A percentile compares a stretch with the other conserved stretches of the same genome.
phyloP scores from a whole-genome alignment of 257 asterid species.

The Solanum paucissectum region DNA sequence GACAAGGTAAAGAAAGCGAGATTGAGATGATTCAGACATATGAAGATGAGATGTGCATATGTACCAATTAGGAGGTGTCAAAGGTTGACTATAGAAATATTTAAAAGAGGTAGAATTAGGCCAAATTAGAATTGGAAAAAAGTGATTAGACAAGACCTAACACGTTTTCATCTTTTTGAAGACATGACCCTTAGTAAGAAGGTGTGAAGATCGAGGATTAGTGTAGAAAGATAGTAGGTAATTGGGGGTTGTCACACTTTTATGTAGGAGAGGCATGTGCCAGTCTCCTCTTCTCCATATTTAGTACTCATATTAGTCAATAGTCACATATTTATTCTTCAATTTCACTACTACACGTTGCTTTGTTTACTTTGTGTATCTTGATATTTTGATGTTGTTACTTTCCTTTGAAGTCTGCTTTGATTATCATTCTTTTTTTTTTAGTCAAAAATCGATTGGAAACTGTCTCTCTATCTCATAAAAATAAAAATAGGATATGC shows the following conservation, averaged over 20 bases:
- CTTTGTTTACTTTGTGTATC: not conserved
- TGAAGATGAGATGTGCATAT: not conserved
- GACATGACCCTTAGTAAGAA: too few species aligned
- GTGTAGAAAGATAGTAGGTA: fast-evolving
- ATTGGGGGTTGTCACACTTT: not conserved
- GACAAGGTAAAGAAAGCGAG: too few species aligned
- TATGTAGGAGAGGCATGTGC: too few species aligned
- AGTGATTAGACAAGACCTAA: not conserved
- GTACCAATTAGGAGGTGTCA: not conserved
- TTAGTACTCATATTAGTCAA: not conserved
- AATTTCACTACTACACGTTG: too few species aligned
- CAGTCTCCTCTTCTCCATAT: not conserved
- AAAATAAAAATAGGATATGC: too few species aligned
- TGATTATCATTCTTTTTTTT: too few species aligned
- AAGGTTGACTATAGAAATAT: not conserved
- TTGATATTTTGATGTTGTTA: too few species aligned
- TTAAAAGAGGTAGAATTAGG: not conserved
- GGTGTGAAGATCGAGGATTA: too few species aligned
- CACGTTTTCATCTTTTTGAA: not conserved
- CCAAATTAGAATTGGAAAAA: too few species aligned
- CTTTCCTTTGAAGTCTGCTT: too few species aligned
- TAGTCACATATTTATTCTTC: not conserved
- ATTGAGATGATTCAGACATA: not conserved
- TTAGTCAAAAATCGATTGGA: too few species aligned
- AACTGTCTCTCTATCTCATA: fast-evolving